phyloP scores from a whole-genome alignment of 345 rosid species.

The Garcia nutans region DNA sequence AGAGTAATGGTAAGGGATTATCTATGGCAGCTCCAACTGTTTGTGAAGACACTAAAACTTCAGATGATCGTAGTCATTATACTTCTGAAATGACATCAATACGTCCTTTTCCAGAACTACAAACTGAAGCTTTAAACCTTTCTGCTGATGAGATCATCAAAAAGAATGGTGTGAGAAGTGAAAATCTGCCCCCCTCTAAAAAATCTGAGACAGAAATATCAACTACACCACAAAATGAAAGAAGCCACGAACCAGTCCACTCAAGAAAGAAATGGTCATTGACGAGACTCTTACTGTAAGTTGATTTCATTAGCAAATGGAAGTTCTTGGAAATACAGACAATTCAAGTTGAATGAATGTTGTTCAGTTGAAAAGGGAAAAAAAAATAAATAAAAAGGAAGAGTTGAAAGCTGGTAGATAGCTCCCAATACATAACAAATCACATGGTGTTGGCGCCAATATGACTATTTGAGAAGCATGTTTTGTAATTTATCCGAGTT shows the following conservation, averaged over 20 bases:
- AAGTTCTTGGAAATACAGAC: background rate
- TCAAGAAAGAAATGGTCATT: slow-evolving; percentile 75
- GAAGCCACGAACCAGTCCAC: slow-evolving; percentile 44
- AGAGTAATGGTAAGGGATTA: slow-evolving; percentile 28
- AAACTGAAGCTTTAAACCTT: slow-evolving; percentile 30
- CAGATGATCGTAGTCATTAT: slow-evolving; percentile 22
- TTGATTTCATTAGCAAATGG: slow-evolving; percentile 13
- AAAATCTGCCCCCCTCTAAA: slow-evolving; percentile 31
- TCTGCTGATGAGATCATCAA: slow-evolving; percentile 37
- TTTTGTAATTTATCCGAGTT: slow-evolving; percentile 25
- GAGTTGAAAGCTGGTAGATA: background rate
- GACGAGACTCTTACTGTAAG: background rate
- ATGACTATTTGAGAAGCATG: slow-evolving; percentile 11
- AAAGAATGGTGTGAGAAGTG: slow-evolving; percentile 21
- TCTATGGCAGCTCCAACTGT: slow-evolving; percentile 29
- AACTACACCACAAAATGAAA: slow-evolving; percentile 58
- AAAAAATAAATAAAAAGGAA: background rate
- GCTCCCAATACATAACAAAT: slow-evolving; percentile 34
- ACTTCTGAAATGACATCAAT: slow-evolving; percentile 26
- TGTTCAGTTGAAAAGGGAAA: background rate
- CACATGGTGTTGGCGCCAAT: slow-evolving; percentile 35
- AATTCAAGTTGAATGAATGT: background rate
- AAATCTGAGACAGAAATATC: slow-evolving; percentile 59
- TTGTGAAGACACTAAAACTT: slow-evolving; percentile 31
- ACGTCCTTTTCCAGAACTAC: slow-evolving; percentile 37